Percentiles rank a stretch among this genome's conserved stretches.
Conservation (phyloP, 2,329 filamentous ascomycete species). For the Exserohilum rostratum region DNA sequence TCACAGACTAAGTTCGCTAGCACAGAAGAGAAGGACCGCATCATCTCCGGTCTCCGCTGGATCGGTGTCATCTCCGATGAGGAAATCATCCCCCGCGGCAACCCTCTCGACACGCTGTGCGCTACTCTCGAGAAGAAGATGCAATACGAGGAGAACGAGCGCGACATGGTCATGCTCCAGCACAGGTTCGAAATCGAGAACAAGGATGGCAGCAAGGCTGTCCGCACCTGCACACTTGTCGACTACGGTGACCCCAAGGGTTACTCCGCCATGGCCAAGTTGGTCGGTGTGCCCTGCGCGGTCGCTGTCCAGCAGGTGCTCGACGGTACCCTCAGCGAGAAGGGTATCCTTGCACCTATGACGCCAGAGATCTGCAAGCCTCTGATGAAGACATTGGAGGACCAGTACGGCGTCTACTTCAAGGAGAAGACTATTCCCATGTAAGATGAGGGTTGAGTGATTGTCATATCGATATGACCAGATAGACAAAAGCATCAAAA, state of each 20-base stretch:
- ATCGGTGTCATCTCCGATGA: conserved; percentile 72
- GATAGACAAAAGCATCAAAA: conserved; percentile 2
- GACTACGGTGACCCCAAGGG: conserved; percentile 82
- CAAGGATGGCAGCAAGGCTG: conserved; percentile 78
- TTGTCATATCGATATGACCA: conserved; percentile 1
- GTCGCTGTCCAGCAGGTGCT: conserved; percentile 80
- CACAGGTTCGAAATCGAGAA: conserved; percentile 85
- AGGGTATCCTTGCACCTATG: conserved; percentile 79
- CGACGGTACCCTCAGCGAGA: conserved; percentile 73
- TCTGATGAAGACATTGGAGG: conserved; percentile 77
- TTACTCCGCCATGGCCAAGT: conserved; percentile 82
- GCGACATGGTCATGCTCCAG: conserved; percentile 80
- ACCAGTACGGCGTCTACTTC: conserved; percentile 76
- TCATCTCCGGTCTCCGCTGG: conserved; percentile 77
- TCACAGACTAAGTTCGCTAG: conserved; percentile 75
- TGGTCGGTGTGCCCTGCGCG: conserved; percentile 77
- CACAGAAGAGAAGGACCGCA: conserved; percentile 71
- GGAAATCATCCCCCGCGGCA: conserved; percentile 73
- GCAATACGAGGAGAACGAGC: conserved; percentile 81
- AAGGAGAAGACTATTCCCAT: conserved; percentile 66
- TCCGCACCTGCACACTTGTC: conserved; percentile 77
- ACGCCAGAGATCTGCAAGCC: conserved; percentile 72
- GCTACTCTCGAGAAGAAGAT: conserved; percentile 90
- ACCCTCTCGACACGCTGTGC: conserved; percentile 89
- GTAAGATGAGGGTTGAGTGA: conserved; percentile 11